These are phyloP conservation scores for Calonectria hawksworthii DNA, from an alignment of 2,329 filamentous ascomycete species.

Conservation along the genomic window DNA sequence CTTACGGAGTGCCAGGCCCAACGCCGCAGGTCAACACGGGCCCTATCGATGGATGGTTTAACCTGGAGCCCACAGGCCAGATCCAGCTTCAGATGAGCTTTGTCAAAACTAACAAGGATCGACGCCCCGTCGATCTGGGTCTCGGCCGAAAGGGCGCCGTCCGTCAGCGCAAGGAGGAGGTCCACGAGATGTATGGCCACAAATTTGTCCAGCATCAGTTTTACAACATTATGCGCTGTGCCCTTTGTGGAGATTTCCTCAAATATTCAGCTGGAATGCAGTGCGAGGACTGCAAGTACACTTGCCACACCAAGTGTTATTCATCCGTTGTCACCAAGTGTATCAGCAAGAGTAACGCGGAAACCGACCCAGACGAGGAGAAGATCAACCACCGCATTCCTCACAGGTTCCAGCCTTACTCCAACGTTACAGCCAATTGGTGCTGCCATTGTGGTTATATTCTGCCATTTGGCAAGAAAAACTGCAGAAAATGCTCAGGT, in stretches of 20 bases:
- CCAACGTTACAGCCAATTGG: conserved; percentile 98
- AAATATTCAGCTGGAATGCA: conserved; percentile 99
- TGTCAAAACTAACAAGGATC: conserved; percentile 88
- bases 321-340: conserved; percentile 97
- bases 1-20: conserved; percentile 52
- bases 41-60: conserved; percentile 95
- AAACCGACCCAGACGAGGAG: conserved; percentile 98
- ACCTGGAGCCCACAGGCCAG: conserved; percentile 91
- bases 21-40: conserved; percentile 68
- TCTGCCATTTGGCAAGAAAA: conserved; percentile 93
- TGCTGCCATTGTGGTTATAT: conserved; percentile 99
- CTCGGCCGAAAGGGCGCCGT: conserved; percentile 96
- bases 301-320: conserved; percentile 98
- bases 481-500: conserved; percentile 92
- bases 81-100: conserved; percentile 95
- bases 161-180: conserved; percentile 96
- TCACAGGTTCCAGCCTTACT: conserved; percentile 96
- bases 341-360: conserved; percentile 99
- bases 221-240: conserved; percentile 99
- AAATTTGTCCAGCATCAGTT: conserved; percentile 99
- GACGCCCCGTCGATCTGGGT: conserved; percentile 86
- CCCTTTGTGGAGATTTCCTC: conserved; percentile 96
- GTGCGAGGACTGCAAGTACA: conserved; percentile 99
- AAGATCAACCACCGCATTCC: conserved; percentile 99
- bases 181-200: conserved; percentile 99